A percentile compares a stretch with the other conserved stretches of the same genome.
Evolutionary conservation across 2,329 filamentous ascomycete genomes (phyloP).

Genomic region (Colletotrichum chlorophyti): DNA sequence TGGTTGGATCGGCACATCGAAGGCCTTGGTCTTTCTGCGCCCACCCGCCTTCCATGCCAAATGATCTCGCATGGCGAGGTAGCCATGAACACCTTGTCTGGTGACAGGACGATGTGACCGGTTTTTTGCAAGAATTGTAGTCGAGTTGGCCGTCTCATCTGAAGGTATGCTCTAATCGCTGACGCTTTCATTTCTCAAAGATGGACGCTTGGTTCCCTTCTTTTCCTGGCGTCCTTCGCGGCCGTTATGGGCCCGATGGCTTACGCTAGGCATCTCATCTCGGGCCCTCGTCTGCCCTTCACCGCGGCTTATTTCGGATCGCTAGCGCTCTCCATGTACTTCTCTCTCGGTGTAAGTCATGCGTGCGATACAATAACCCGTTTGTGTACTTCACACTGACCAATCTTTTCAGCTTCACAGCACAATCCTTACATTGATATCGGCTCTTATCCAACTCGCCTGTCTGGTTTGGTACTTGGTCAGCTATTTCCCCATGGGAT

Average conservation of each 20-base stretch:
- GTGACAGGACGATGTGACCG: constrained; percentile 23
- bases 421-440: constrained; percentile 84
- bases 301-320: constrained; percentile 95
- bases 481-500: constrained; percentile 98
- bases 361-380: too few species aligned
- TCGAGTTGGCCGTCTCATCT: neutral
- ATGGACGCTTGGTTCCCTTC: constrained; percentile 90
- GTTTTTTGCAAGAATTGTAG: neutral
- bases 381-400: too few species aligned
- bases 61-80: constrained; percentile 34
- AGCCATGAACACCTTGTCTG: constrained; percentile 9
- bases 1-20: neutral
- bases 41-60: constrained; percentile 42
- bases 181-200: constrained; percentile 55
- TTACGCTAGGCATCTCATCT: constrained; percentile 85
- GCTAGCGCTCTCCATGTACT: constrained; percentile 88
- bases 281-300: constrained; percentile 85
- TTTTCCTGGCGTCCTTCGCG: constrained; percentile 93
- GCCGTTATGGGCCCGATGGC: constrained; percentile 90
- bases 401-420: constrained; percentile 71
- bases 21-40: constrained; percentile 36
- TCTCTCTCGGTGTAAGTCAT: constrained; percentile 86
- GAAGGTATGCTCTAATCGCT: constrained; percentile 22
- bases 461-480: constrained; percentile 92
- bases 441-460: constrained; percentile 82